These are phyloP conservation scores for Oemleria cerasiformis DNA, from an alignment of 306 rosid genomes.

Conservation along the genomic window DNA sequence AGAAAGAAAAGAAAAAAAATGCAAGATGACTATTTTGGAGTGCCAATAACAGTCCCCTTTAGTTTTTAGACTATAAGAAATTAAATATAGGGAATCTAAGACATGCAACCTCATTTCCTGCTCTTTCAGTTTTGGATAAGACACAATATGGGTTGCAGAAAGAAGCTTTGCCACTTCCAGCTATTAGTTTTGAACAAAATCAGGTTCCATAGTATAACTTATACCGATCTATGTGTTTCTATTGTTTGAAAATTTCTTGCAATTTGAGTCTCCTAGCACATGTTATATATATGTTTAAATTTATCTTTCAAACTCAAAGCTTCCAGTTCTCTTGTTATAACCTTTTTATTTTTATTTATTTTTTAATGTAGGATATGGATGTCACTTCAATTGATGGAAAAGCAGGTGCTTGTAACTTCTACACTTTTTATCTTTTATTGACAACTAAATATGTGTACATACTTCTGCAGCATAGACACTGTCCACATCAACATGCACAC, in stretches of 20 bases:
- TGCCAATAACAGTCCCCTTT: neutral
- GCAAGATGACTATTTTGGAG: neutral
- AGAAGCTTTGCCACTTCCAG: slow-evolving; percentile 39
- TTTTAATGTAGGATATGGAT: slow-evolving; percentile 42
- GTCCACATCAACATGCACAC: neutral
- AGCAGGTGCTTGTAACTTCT: slow-evolving; percentile 31
- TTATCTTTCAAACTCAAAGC: neutral
- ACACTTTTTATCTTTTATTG: neutral
- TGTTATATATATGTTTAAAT: neutral
- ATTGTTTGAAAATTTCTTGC: neutral
- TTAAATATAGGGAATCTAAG: slow-evolving; percentile 23
- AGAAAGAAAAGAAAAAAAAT: neutral
- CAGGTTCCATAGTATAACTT: slow-evolving; percentile 41
- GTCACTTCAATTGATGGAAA: slow-evolving; percentile 35
- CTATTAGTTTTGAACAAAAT: slow-evolving; percentile 40
- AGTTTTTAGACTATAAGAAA: slow-evolving; percentile 16
- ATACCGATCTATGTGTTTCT: too few species aligned
- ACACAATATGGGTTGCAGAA: slow-evolving; percentile 38
- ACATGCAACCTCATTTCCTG: slow-evolving; percentile 27
- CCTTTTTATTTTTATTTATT: neutral
- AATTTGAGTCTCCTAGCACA: neutral
- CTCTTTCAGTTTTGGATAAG: slow-evolving; percentile 47
- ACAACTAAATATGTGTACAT: too few species aligned
- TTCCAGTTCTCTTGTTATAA: slow-evolving; percentile 13
- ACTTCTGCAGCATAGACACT: neutral